A percentile compares a stretch with the other conserved stretches of the same genome.
Evolutionary conservation across 2,329 filamentous ascomycete genomes (phyloP).

Genomic region (Calonectria crousiana): DNA sequence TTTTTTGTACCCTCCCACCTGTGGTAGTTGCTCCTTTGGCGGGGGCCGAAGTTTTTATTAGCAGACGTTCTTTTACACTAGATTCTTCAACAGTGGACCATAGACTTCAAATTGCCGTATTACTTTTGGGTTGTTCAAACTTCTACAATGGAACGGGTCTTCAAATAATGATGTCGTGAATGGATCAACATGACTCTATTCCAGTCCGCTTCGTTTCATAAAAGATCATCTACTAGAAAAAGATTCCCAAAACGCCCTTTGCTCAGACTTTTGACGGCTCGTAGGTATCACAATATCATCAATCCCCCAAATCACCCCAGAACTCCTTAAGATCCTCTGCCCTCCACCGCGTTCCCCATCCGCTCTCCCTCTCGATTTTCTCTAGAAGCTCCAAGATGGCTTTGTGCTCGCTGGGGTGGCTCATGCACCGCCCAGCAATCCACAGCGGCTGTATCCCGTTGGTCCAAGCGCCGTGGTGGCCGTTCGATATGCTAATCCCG

Average conservation of each 20-base stretch:
- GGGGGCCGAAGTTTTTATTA: not conserved
- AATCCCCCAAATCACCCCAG: constrained; percentile 58
- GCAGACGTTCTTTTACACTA: no score
- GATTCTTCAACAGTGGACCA: not conserved
- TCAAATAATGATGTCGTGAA: not conserved
- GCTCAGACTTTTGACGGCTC: not conserved
- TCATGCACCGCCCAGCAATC: constrained; percentile 65
- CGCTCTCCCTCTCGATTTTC: constrained; percentile 64
- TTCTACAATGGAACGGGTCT: not conserved
- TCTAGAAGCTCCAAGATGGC: constrained; percentile 60
- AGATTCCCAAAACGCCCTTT: not conserved
- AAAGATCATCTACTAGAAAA: not conserved
- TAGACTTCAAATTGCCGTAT: not conserved
- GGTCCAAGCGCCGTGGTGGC: constrained; percentile 65
- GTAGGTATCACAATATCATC: constrained; percentile 13
- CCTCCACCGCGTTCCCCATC: constrained; percentile 66
- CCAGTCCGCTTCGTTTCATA: not conserved
- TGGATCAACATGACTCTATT: not conserved
- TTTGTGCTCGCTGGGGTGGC: constrained; percentile 56
- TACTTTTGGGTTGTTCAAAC: not conserved
- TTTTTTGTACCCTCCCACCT: not conserved
- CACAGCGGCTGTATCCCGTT: constrained; percentile 67
- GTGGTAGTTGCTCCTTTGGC: not conserved
- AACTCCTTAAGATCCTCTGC: constrained; percentile 64
- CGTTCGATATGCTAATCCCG: constrained; percentile 65